Evolutionary conservation across 177 flowering plant species (phyloP).

Genomic region (Vitis hybrid): DNA sequence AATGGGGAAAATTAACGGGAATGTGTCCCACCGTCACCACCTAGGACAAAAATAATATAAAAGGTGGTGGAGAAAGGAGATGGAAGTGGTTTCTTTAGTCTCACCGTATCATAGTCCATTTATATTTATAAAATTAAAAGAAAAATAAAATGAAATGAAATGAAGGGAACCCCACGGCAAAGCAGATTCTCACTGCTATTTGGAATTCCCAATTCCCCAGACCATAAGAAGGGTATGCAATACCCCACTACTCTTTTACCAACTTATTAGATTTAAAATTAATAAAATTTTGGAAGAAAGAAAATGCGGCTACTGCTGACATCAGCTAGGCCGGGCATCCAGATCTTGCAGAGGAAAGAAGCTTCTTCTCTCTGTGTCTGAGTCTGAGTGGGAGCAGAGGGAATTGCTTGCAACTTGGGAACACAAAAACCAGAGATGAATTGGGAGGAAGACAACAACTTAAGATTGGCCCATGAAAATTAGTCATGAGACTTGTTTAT

Average conservation of each 20-base stretch:
- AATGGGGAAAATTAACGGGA: neutral
- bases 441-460: constrained; percentile 21
- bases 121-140: neutral
- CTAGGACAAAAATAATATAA: neutral
- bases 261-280: neutral
- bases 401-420: neutral
- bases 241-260: too few relatives aligned
- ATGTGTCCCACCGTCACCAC: too few relatives aligned
- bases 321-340: constrained; percentile 33
- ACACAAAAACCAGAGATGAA: constrained; percentile 23
- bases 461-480: constrained; percentile 8
- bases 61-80: constrained; percentile 14
- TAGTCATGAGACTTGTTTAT: constrained; percentile 38
- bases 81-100: neutral
- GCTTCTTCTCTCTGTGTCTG: constrained; percentile 33
- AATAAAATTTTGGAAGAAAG: constrained; percentile 2
- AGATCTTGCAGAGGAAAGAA: constrained; percentile 57
- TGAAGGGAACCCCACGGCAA: neutral
- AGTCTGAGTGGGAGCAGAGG: neutral
- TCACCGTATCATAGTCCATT: constrained; percentile 13
- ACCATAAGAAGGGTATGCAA: too few relatives aligned
- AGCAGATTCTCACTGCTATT: constrained; percentile 7
- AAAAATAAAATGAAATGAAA: too few relatives aligned
- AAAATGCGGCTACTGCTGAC: constrained; percentile 27
- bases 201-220: constrained; percentile 4